Evolutionary conservation across 2,329 filamentous ascomycete genomes (phyloP).

Genomic region (Ceratocystis harringtonii): DNA sequence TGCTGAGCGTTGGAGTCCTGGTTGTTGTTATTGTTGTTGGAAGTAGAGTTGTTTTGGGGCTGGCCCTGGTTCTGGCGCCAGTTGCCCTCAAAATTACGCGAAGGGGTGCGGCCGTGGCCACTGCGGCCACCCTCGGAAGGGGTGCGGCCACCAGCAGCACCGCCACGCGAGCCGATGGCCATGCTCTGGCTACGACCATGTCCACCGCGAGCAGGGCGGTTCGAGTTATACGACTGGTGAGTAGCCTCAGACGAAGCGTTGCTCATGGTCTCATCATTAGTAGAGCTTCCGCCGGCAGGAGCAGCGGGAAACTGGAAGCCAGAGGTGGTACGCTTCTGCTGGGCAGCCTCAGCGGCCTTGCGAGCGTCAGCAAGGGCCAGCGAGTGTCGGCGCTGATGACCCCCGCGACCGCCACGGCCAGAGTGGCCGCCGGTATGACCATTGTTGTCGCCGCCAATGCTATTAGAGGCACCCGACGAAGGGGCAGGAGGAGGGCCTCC

Average conservation of each 20-base stretch:
- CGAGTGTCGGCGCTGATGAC: slow-evolving; percentile 88
- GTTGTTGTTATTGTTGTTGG: slow-evolving; percentile 2
- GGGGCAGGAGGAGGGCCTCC: slow-evolving; percentile 69
- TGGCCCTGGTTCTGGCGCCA: slow-evolving; percentile 66
- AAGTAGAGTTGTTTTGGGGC: slow-evolving; percentile 15
- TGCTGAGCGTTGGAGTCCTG: slow-evolving; percentile 9
- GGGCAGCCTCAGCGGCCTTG: slow-evolving; percentile 89
- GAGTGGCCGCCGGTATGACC: slow-evolving; percentile 50
- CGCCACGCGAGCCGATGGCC: slow-evolving; percentile 59
- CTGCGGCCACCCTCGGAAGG: slow-evolving; percentile 59
- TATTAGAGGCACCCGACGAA: slow-evolving; percentile 79
- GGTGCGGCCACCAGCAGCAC: slow-evolving; percentile 37
- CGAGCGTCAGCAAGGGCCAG: slow-evolving; percentile 89
- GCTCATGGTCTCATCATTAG: slow-evolving; percentile 34
- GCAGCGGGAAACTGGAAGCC: slow-evolving; percentile 89
- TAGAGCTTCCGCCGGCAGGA: slow-evolving; percentile 43
- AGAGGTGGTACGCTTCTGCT: slow-evolving; percentile 88
- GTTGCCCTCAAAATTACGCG: slow-evolving; percentile 93
- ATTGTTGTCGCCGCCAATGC: slow-evolving; percentile 57
- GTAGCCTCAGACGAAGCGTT: slow-evolving; percentile 24
- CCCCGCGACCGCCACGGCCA: slow-evolving; percentile 55
- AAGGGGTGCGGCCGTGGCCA: slow-evolving; percentile 67
- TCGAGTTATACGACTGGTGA: slow-evolving; percentile 26
- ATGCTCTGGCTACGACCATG: slow-evolving; percentile 82
- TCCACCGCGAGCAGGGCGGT: slow-evolving; percentile 42